These are phyloP conservation scores for Globisporangium acanthophoron DNA, from an alignment of 352 stramenopile species.

Conservation along the genomic window DNA sequence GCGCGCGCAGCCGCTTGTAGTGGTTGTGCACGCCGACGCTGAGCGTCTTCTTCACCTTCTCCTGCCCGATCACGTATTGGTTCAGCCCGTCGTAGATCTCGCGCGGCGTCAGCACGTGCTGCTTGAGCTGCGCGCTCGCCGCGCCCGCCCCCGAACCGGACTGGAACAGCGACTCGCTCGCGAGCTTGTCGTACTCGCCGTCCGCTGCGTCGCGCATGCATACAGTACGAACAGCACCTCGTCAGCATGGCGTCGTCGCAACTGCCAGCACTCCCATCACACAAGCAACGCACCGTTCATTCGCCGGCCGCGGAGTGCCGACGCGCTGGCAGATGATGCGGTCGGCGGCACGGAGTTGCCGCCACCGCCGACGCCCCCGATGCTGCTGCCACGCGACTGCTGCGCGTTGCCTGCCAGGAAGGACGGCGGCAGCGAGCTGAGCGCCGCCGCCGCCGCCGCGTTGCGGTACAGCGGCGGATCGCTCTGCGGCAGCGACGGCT, in stretches of 20 bases:
- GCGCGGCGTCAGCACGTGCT: conserved; percentile 80
- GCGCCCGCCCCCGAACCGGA: conserved; percentile 7
- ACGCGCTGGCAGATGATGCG: neutral
- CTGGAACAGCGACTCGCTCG: conserved; percentile 43
- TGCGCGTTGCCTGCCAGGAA: conserved; percentile 39
- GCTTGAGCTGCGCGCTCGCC: conserved; percentile 18
- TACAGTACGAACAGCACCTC: neutral
- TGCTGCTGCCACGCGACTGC: conserved; percentile 34
- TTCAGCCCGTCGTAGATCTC: conserved; percentile 94
- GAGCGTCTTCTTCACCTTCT: conserved; percentile 95
- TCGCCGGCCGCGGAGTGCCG: conserved; percentile 19
- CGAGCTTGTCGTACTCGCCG: conserved; percentile 69
- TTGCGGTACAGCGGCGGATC: conserved; percentile 49
- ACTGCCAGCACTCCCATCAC: neutral
- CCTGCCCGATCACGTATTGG: conserved; percentile 97
- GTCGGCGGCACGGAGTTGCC: conserved; percentile 4
- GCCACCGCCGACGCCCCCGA: conserved; percentile 15
- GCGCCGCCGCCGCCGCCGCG: conserved; percentile 46
- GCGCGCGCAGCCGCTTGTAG: conserved; percentile 92
- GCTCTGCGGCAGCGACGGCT: conserved; percentile 12
- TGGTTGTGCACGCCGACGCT: conserved; percentile 97
- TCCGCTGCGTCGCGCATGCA: conserved; percentile 22
- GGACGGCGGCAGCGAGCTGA: conserved; percentile 66
- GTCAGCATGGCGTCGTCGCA: neutral
- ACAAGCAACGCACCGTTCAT: conserved; percentile 36